phyloP scores from a whole-genome alignment of 306 rosid species.

The Quercus aquifolioides region DNA sequence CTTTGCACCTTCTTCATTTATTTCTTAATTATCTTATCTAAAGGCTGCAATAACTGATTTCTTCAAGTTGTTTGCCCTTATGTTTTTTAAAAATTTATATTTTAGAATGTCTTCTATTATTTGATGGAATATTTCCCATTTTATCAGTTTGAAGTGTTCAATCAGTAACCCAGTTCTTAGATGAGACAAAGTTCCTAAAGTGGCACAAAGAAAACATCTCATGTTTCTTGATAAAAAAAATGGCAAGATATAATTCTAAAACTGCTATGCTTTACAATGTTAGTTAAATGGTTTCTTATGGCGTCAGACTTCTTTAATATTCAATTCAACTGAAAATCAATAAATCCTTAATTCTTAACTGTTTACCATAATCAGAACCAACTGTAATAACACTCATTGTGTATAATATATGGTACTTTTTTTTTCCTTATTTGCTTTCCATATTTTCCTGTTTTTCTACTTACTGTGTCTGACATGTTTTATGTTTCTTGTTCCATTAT shows the following conservation, averaged over 20 bases:
- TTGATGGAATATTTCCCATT: neutral
- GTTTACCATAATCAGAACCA: neutral
- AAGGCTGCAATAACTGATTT: neutral
- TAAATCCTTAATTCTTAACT: neutral
- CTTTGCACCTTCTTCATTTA: neutral
- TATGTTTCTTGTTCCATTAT: conserved; percentile 1
- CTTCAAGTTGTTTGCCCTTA: neutral
- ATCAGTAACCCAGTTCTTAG: neutral
- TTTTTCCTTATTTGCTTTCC: neutral
- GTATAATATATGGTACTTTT: neutral
- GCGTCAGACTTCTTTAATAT: neutral
- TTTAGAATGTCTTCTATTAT: neutral
- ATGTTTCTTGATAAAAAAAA: neutral
- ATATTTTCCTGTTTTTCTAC: neutral
- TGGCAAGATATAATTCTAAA: neutral
- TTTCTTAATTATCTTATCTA: neutral
- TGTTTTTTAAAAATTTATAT: neutral
- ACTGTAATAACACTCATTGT: neutral
- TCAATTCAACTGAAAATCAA: neutral
- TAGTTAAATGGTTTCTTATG: neutral
- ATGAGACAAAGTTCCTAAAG: neutral
- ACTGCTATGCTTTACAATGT: neutral
- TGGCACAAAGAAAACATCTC: neutral
- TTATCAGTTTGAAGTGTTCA: neutral
- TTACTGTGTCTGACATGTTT: neutral